These are phyloP conservation scores for Eutypa lata DNA, from an alignment of 2,329 filamentous ascomycete species.

Conservation along the genomic window DNA sequence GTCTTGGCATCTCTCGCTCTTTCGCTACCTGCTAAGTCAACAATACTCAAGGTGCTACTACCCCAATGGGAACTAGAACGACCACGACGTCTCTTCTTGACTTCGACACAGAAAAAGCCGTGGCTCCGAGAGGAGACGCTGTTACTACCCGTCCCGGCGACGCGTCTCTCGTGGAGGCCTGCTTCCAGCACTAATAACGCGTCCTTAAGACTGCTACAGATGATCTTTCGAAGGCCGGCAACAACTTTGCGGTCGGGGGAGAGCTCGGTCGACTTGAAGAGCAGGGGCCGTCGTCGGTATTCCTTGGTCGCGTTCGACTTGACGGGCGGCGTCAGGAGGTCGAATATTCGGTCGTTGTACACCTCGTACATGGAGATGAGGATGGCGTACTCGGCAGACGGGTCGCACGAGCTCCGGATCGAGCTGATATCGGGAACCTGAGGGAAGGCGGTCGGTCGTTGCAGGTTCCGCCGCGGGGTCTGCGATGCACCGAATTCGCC, in stretches of 20 bases:
- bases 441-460: slow-evolving; percentile 68
- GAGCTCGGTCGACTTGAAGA: slow-evolving; percentile 89
- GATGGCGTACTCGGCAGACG: slow-evolving; percentile 76
- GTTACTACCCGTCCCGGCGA: slow-evolving; percentile 89
- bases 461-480: slow-evolving; percentile 60
- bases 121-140: slow-evolving; percentile 90
- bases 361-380: slow-evolving; percentile 98
- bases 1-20: slow-evolving; percentile 92
- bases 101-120: slow-evolving; percentile 92
- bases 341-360: slow-evolving; percentile 97
- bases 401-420: slow-evolving; percentile 64
- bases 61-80: slow-evolving; percentile 62
- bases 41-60: slow-evolving; percentile 78
- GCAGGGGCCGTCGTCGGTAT: slow-evolving; percentile 69
- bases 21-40: slow-evolving; percentile 91
- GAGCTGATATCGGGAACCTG: slow-evolving; percentile 71
- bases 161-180: slow-evolving; percentile 79
- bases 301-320: slow-evolving; percentile 64
- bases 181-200: slow-evolving; percentile 88
- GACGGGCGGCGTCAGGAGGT: slow-evolving; percentile 69
- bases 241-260: slow-evolving; percentile 93
- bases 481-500: slow-evolving; percentile 50
- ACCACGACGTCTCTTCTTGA: slow-evolving; percentile 69
- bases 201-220: slow-evolving; percentile 78
- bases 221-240: slow-evolving; percentile 83